Percentiles rank a stretch among this genome's conserved stretches.
Conservation (phyloP, 75 land plant genomes). For the Picea glauca region DNA sequence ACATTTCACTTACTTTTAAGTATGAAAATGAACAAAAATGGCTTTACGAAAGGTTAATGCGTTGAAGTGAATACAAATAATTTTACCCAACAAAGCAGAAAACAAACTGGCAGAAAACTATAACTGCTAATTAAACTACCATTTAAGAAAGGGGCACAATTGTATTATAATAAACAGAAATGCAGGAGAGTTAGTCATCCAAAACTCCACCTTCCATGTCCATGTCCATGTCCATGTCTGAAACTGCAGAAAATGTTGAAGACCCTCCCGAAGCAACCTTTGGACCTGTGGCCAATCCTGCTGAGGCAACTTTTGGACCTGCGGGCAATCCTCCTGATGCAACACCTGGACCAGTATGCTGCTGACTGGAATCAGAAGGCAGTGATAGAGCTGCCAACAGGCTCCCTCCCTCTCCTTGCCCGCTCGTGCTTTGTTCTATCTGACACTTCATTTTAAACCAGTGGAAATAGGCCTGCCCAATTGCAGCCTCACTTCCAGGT, state of each 20-base stretch:
- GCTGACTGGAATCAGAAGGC: not conserved
- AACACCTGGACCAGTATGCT: not conserved
- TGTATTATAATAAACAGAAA: not conserved
- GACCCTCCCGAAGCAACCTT: not conserved
- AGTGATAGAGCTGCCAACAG: not conserved
- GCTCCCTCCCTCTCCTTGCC: not conserved
- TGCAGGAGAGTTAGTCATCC: not conserved
- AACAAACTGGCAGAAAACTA: not conserved
- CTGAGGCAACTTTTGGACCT: slow-evolving; percentile 7
- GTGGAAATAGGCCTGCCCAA: slow-evolving; percentile 9
- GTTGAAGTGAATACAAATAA: not conserved
- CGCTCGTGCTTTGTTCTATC: not conserved
- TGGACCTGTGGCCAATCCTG: not conserved
- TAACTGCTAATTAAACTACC: not conserved
- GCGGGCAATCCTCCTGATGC: not conserved
- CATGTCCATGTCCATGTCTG: slow-evolving; percentile 82
- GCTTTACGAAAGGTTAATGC: no score
- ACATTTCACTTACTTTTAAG: no score
- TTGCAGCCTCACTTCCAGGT: slow-evolving; percentile 15
- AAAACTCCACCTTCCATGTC: slow-evolving; percentile 4
- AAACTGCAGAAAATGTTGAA: slow-evolving; percentile 24
- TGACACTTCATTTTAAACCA: slow-evolving; percentile 12
- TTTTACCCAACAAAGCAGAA: not conserved
- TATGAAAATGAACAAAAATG: no score
- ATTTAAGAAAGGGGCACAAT: no score